Conservation (phyloP, 371 early-diverging fungal genomes). For the Mortierella sp. region DNA sequence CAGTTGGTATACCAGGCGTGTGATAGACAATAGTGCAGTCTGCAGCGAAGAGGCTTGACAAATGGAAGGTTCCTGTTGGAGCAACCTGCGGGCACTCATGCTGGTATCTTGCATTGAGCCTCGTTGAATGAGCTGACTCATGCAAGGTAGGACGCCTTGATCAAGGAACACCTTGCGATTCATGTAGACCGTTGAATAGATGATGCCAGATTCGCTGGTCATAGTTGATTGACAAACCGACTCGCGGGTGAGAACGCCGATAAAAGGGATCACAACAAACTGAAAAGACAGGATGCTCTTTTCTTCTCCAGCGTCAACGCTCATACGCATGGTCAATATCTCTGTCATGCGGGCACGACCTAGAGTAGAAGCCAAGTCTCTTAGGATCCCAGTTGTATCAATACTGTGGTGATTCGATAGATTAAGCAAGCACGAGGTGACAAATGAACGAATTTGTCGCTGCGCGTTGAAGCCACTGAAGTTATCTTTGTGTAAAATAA, state of each 20-base stretch:
- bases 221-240: slow-evolving; percentile 43
- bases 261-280: slow-evolving; percentile 44
- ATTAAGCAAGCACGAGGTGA: slow-evolving; percentile 51
- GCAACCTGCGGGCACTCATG: neutral
- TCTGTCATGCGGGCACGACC: slow-evolving; percentile 29
- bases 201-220: slow-evolving; percentile 21
- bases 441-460: slow-evolving; percentile 23
- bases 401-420: slow-evolving; percentile 52
- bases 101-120: slow-evolving; percentile 14
- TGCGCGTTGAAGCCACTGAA: slow-evolving; percentile 15
- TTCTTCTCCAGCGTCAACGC: slow-evolving; percentile 12
- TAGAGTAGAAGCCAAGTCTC: slow-evolving; percentile 12
- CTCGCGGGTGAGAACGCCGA: slow-evolving; percentile 49
- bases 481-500: slow-evolving; percentile 17
- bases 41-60: slow-evolving; percentile 27
- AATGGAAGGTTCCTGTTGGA: slow-evolving; percentile 4
- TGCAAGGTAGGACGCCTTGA: slow-evolving; percentile 27
- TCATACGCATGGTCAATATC: slow-evolving; percentile 35
- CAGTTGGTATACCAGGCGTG: slow-evolving; percentile 48
- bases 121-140: slow-evolving; percentile 20
- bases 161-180: slow-evolving; percentile 29
- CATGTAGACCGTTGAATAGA: slow-evolving; percentile 35
- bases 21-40: slow-evolving; percentile 44
- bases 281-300: slow-evolving; percentile 41
- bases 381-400: slow-evolving; percentile 46